Evolutionary conservation across 1,284 basidiomycete genomes (phyloP).

Genomic region (Sporisorium exsertum): DNA sequence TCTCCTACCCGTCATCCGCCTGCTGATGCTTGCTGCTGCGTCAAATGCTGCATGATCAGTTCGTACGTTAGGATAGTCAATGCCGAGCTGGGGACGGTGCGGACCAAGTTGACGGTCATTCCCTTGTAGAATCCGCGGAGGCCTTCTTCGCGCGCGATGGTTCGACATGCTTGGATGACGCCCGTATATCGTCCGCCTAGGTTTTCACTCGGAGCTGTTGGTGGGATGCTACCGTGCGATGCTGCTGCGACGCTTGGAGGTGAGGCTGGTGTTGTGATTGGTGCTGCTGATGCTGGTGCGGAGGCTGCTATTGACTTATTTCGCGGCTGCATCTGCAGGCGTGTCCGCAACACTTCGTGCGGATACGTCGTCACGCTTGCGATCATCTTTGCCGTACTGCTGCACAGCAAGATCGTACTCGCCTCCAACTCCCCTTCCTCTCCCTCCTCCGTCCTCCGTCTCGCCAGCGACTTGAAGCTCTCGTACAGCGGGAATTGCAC

Average conservation of each 20-base stretch:
- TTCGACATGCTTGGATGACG: conserved; percentile 51
- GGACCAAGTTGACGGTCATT: conserved; percentile 65
- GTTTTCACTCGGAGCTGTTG: conserved; percentile 7
- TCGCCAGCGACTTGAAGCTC: conserved; percentile 54
- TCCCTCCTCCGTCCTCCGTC: conserved; percentile 12
- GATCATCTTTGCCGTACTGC: conserved; percentile 67
- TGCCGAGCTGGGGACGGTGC: conserved; percentile 66
- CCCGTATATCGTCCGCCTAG: conserved; percentile 47
- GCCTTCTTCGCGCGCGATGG: conserved; percentile 59
- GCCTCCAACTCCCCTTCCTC: conserved; percentile 46
- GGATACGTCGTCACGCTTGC: conserved; percentile 67
- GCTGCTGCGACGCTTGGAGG: neutral
- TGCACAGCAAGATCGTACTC: conserved; percentile 58
- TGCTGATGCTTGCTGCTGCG: conserved; percentile 2
- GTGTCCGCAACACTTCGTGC: conserved; percentile 66
- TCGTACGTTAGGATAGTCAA: conserved; percentile 68
- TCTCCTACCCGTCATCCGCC: neutral
- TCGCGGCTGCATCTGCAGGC: conserved; percentile 65
- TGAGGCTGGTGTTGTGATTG: neutral
- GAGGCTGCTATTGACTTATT: neutral
- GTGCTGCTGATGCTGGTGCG: neutral
- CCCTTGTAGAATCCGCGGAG: conserved; percentile 66
- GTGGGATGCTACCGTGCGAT: too few species aligned
- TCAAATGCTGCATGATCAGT: conserved; percentile 64
- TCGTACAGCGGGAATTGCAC: conserved; percentile 69